Percentiles rank a stretch among this genome's conserved stretches.
These are phyloP conservation scores for Penicillium macrosclerotiorum DNA, from an alignment of 495 filamentous ascomycete species.

Conservation along the genomic window DNA sequence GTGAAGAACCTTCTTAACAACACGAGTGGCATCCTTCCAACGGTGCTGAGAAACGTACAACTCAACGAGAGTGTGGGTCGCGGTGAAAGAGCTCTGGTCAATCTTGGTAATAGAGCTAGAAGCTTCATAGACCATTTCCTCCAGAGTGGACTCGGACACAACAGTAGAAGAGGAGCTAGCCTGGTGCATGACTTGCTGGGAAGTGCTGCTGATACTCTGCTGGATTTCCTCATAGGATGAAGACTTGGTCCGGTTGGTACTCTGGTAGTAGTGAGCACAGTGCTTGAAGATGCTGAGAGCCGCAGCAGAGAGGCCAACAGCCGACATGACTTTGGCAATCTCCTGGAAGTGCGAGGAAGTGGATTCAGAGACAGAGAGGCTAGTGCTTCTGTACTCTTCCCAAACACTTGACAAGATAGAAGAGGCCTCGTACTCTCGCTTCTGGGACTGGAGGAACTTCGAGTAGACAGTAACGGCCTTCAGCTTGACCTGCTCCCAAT, in stretches of 20 bases:
- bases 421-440: constrained; percentile 30
- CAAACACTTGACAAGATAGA: constrained; percentile 36
- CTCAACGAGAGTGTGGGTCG: constrained; percentile 26
- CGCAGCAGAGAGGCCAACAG: constrained; percentile 28
- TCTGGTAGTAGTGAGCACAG: constrained; percentile 27
- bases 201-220: constrained; percentile 22
- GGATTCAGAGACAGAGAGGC: constrained; percentile 21
- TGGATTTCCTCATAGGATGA: constrained; percentile 28
- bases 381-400: constrained; percentile 31
- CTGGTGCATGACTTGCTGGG: constrained; percentile 29
- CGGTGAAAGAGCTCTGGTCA: constrained; percentile 30
- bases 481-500: constrained; percentile 32
- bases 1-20: constrained; percentile 33
- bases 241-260: constrained; percentile 28
- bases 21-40: constrained; percentile 38
- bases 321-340: constrained; percentile 35
- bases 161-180: constrained; percentile 21
- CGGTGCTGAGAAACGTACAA: constrained; percentile 34
- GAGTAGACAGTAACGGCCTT: constrained; percentile 29
- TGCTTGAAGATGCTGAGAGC: constrained; percentile 37
- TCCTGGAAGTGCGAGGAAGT: constrained; percentile 28
- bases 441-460: constrained; percentile 31
- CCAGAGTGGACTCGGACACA: constrained; percentile 28
- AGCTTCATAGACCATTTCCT: constrained; percentile 36
- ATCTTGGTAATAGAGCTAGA: constrained; percentile 20